These are phyloP conservation scores for Colletotrichum eleusines DNA, from an alignment of 2,329 filamentous ascomycete genomes.

Conservation along the genomic window DNA sequence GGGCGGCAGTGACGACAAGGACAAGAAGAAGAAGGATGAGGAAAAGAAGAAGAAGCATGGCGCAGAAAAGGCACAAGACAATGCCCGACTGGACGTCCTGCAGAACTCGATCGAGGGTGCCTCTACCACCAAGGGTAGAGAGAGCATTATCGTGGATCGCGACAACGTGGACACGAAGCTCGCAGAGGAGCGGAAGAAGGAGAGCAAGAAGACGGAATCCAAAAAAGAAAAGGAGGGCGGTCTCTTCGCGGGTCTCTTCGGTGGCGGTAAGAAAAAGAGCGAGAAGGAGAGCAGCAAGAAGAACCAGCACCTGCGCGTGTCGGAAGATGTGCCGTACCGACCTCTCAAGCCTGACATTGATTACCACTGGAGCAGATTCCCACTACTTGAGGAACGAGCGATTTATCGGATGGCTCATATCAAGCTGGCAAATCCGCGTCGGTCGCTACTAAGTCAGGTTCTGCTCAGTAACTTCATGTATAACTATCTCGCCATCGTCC, in stretches of 20 bases:
- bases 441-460: constrained; percentile 93
- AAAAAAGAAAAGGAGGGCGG: constrained; percentile 95
- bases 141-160: constrained; percentile 87
- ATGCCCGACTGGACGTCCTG: constrained; percentile 84
- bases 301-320: constrained; percentile 77
- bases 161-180: constrained; percentile 78
- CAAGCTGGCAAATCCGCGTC: constrained; percentile 96
- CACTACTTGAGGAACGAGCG: constrained; percentile 93
- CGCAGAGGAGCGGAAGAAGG: constrained; percentile 86
- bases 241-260: constrained; percentile 94
- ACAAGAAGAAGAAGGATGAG: constrained; percentile 72
- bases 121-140: constrained; percentile 74
- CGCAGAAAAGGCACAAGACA: constrained; percentile 76
- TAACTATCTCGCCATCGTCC: constrained; percentile 96
- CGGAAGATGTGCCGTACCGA: constrained; percentile 81
- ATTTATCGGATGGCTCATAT: constrained; percentile 99
- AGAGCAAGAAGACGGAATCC: constrained; percentile 79
- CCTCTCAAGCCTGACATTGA: constrained; percentile 88
- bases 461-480: constrained; percentile 99
- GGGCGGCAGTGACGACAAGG: constrained; percentile 81
- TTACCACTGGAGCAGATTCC: constrained; percentile 96
- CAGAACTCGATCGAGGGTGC: constrained; percentile 86
- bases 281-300: constrained; percentile 85
- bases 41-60: constrained; percentile 73
- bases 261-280: constrained; percentile 87